These are phyloP conservation scores for Stenocarpella maydis DNA, from an alignment of 2,329 filamentous ascomycete species.

Conservation along the genomic window DNA sequence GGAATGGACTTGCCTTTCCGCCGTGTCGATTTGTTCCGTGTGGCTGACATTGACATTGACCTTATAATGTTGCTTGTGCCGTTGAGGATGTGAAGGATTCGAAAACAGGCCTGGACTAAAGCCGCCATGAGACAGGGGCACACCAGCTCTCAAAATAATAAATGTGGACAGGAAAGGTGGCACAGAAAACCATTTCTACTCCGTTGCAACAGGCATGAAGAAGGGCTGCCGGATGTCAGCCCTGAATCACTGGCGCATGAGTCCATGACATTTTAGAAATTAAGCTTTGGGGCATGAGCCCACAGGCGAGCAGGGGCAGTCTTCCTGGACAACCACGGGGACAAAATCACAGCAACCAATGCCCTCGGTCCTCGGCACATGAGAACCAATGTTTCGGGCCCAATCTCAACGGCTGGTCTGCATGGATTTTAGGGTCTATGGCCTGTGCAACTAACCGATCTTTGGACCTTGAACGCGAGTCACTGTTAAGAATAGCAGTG, in stretches of 20 bases:
- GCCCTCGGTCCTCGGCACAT: neutral
- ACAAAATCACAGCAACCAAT: neutral
- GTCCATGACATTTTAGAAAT: slow-evolving; percentile 2
- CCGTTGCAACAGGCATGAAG: too few relatives aligned
- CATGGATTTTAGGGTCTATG: neutral
- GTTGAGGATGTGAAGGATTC: slow-evolving; percentile 5
- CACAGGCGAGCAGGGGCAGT: too few relatives aligned
- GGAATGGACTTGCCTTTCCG: neutral
- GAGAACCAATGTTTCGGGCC: slow-evolving; percentile 22
- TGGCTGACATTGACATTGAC: neutral
- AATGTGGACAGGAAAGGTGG: neutral
- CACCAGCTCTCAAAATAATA: neutral
- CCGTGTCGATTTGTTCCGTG: neutral
- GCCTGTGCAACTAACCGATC: neutral
- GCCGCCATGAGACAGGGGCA: slow-evolving; percentile 6
- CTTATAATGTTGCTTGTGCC: neutral
- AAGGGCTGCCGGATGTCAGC: too few relatives aligned
- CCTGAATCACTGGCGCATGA: too few relatives aligned
- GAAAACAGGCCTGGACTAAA: neutral
- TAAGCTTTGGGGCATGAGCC: neutral
- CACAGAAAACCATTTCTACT: neutral
- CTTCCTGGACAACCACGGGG: neutral
- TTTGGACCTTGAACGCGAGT: neutral
- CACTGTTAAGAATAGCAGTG: slow-evolving; percentile 2
- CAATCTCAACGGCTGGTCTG: neutral